Conservation (phyloP, 2,329 filamentous ascomycete genomes). For the Plectosphaerella cucumerina region DNA sequence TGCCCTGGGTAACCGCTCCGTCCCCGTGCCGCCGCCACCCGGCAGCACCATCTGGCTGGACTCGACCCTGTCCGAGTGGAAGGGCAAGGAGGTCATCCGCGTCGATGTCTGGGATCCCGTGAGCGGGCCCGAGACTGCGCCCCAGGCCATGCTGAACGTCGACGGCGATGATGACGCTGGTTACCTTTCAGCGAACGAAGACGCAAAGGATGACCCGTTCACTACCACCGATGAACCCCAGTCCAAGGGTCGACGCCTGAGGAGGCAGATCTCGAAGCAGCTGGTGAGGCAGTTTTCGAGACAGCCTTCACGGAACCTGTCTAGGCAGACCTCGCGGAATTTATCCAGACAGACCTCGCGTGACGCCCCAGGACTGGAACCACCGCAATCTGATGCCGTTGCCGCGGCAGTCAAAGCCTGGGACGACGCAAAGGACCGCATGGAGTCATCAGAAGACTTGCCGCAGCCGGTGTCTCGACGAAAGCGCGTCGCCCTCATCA, state of each 20-base stretch:
- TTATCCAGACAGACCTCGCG: conserved; percentile 2
- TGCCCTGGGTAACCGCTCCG: conserved; percentile 35
- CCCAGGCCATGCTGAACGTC: background rate
- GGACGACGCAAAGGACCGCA: background rate
- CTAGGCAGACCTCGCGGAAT: conserved; percentile 7
- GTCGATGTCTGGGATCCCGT: conserved; percentile 42
- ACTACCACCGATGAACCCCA: too few species aligned
- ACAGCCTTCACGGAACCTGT: background rate
- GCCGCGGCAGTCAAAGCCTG: conserved; percentile 52
- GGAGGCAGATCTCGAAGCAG: background rate
- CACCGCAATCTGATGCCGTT: conserved; percentile 41
- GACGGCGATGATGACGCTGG: background rate
- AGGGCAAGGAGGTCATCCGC: conserved; percentile 34
- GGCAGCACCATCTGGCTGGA: conserved; percentile 36
- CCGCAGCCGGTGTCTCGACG: conserved; percentile 3
- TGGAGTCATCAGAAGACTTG: background rate
- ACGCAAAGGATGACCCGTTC: background rate
- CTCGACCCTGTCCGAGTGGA: conserved; percentile 32
- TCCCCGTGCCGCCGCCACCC: conserved; percentile 32
- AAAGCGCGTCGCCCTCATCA: conserved; percentile 52
- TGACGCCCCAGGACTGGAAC: too few species aligned
- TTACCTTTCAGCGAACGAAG: background rate
- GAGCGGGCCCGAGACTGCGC: background rate
- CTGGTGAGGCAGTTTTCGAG: conserved; percentile 28
- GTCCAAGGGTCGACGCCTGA: too few species aligned